Conservation (phyloP, 805 yeast species). For the Candida cerambycidarum region DNA sequence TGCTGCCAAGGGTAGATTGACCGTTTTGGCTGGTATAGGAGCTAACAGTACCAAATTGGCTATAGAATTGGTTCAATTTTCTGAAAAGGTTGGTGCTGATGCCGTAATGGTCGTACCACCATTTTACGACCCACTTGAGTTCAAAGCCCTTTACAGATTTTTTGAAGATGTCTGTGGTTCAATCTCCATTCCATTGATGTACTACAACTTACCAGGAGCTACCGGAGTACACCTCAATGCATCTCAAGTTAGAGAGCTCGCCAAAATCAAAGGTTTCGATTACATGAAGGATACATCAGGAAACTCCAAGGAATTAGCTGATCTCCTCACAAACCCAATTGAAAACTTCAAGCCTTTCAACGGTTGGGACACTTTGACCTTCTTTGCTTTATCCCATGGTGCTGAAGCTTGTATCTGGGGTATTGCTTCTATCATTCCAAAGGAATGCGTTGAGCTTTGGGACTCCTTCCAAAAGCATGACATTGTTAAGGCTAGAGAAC, state of each 20-base stretch:
- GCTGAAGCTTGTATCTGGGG: constrained; percentile 16
- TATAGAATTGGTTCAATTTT: constrained; percentile 15
- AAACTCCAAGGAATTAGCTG: constrained; percentile 11
- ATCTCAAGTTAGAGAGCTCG: constrained; percentile 13
- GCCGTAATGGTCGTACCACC: constrained; percentile 17
- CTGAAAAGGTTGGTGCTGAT: constrained; percentile 17
- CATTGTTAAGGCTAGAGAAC: constrained; percentile 14
- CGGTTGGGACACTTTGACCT: constrained; percentile 17
- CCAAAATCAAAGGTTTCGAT: constrained; percentile 15
- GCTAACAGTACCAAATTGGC: constrained; percentile 15
- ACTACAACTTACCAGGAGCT: constrained; percentile 17
- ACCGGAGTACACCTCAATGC: constrained; percentile 17
- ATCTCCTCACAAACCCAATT: constrained; percentile 15
- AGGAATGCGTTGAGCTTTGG: constrained; percentile 16
- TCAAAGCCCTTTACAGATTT: constrained; percentile 14
- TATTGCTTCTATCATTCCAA: constrained; percentile 17
- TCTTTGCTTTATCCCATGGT: constrained; percentile 16
- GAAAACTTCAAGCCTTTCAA: constrained; percentile 11
- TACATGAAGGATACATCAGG: constrained; percentile 17
- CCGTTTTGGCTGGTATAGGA: constrained; percentile 17
- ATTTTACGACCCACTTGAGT: constrained; percentile 15
- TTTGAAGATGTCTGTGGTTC: constrained; percentile 17
- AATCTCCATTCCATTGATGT: constrained; percentile 15
- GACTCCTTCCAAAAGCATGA: constrained; percentile 11
- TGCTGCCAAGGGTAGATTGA: constrained; percentile 15